These are phyloP conservation scores for Lipomyces lipofer DNA, from an alignment of 805 yeast genomes.

Conservation along the genomic window DNA sequence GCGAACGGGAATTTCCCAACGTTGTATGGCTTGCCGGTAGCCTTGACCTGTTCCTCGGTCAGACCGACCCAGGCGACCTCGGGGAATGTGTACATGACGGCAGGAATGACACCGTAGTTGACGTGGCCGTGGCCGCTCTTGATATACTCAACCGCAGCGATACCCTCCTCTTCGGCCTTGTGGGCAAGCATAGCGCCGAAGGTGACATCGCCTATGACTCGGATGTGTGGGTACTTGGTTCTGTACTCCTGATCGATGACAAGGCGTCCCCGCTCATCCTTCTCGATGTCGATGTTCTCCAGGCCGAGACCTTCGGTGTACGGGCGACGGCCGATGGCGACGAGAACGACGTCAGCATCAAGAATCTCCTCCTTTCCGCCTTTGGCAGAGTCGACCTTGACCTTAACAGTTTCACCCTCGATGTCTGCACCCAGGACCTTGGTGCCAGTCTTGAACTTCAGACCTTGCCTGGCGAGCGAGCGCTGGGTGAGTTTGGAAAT, in stretches of 20 bases:
- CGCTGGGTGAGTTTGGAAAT: slow-evolving; percentile 88
- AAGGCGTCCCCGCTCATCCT: slow-evolving; percentile 88
- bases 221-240: slow-evolving; percentile 88
- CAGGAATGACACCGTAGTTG: slow-evolving; percentile 95
- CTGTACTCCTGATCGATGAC: slow-evolving; percentile 92
- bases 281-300: slow-evolving; percentile 85
- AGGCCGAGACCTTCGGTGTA: slow-evolving; percentile 86
- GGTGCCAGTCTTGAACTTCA: slow-evolving; percentile 88
- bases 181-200: slow-evolving; percentile 99
- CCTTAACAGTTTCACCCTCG: slow-evolving; percentile 83
- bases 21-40: slow-evolving; percentile 85
- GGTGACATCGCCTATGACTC: slow-evolving; percentile 97
- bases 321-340: slow-evolving; percentile 99
- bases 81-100: slow-evolving; percentile 99
- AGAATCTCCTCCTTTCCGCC: slow-evolving; percentile 73
- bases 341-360: slow-evolving; percentile 90
- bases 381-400: slow-evolving; percentile 88
- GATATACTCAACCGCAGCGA: slow-evolving; percentile 95
- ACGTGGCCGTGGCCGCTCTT: slow-evolving; percentile 96
- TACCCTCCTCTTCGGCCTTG: slow-evolving; percentile 99
- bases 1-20: slow-evolving; percentile 98
- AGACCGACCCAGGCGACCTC: slow-evolving; percentile 99
- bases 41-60: slow-evolving; percentile 91
- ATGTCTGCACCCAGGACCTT: slow-evolving; percentile 86
- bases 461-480: slow-evolving; percentile 89